phyloP scores from a whole-genome alignment of 1,284 basidiomycete species.

The Cryptococcus sp. region DNA sequence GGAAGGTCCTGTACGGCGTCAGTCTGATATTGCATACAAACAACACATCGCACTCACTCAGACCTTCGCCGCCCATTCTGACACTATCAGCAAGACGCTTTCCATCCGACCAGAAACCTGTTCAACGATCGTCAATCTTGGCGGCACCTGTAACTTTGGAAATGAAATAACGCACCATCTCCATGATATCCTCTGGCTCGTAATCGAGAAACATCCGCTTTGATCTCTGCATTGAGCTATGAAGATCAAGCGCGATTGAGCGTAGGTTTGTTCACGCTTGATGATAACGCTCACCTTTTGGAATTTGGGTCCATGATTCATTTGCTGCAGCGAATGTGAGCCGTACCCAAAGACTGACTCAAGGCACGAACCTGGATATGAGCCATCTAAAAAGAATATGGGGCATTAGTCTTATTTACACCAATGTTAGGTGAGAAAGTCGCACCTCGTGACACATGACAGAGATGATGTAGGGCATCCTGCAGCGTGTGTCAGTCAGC shows the following conservation, averaged over 20 bases:
- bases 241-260: slow-evolving; percentile 1
- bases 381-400: slow-evolving; percentile 38
- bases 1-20: slow-evolving; percentile 22
- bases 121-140: background rate
- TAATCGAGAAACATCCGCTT: slow-evolving; percentile 41
- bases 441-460: slow-evolving; percentile 54
- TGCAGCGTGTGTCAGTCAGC: slow-evolving; percentile 6
- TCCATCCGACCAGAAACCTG: slow-evolving; percentile 51
- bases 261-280: background rate
- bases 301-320: slow-evolving; percentile 53
- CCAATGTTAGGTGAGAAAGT: background rate
- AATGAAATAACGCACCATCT: slow-evolving; percentile 35
- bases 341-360: background rate
- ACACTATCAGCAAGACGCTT: slow-evolving; percentile 41
- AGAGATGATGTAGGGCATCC: slow-evolving; percentile 42
- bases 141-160: background rate
- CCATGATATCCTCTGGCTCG: slow-evolving; percentile 49
- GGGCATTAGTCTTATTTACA: background rate
- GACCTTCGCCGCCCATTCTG: slow-evolving; percentile 41
- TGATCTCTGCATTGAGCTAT: slow-evolving; percentile 48
- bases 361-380: slow-evolving; percentile 44
- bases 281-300: slow-evolving; percentile 34
- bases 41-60: slow-evolving; percentile 25
- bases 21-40: background rate
- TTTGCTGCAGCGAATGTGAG: slow-evolving; percentile 35